Percentiles rank a stretch among this genome's conserved stretches.
phyloP scores from a whole-genome alignment of 257 asterid species.

The Solanum sitiens region DNA sequence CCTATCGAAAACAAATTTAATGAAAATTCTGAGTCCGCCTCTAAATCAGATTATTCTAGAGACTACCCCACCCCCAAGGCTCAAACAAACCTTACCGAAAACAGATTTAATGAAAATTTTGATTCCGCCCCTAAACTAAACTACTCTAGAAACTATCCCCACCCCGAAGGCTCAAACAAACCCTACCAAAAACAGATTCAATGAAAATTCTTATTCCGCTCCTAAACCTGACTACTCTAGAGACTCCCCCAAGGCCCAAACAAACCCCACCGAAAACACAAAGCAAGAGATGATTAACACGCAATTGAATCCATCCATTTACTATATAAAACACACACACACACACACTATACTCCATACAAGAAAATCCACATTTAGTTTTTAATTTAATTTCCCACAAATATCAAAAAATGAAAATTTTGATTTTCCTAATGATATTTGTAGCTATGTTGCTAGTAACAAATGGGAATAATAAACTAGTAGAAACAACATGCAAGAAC shows the following conservation, averaged over 20 bases:
- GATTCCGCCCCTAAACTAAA: fast-evolving
- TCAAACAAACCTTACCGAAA: background rate
- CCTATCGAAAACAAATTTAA: background rate
- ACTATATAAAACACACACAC: background rate
- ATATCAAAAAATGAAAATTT: background rate
- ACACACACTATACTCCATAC: background rate
- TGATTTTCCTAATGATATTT: background rate
- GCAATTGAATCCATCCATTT: background rate
- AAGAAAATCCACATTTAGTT: background rate
- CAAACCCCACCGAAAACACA: background rate
- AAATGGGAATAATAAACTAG: background rate
- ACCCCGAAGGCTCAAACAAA: too few species aligned
- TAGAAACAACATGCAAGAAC: constrained; percentile 36
- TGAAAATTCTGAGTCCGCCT: too few species aligned
- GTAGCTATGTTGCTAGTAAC: background rate
- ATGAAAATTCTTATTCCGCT: too few species aligned
- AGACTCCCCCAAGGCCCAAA: background rate
- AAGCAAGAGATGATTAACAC: background rate
- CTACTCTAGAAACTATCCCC: too few species aligned
- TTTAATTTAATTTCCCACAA: background rate
- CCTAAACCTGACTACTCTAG: background rate
- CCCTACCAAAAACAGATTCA: too few species aligned
- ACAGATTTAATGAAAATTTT: background rate
- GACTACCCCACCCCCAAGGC: background rate
- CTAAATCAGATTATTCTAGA: too few species aligned